Conservation (phyloP, 2,329 filamentous ascomycete species). For the Trichoderma cornu-damae region DNA sequence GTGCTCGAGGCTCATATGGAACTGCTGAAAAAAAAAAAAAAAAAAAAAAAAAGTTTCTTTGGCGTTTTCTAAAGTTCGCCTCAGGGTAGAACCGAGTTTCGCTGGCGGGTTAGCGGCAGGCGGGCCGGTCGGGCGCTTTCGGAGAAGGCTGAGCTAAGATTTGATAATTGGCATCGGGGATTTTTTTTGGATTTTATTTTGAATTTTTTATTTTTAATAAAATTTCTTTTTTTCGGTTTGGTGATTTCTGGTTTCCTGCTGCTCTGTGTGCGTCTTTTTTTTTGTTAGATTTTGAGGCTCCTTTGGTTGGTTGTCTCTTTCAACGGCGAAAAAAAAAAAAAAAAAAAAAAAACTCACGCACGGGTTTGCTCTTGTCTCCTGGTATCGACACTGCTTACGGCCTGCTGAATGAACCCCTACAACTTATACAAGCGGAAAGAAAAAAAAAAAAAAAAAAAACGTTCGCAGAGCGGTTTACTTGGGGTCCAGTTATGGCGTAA, state of each 20-base stretch:
- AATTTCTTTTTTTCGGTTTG: too few species aligned
- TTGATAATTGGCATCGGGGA: too few species aligned
- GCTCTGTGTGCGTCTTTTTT: too few species aligned
- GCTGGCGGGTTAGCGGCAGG: not conserved
- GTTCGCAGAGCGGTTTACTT: constrained; percentile 5
- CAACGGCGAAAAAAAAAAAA: not conserved
- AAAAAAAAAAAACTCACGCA: not conserved
- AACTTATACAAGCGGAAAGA: too few species aligned
- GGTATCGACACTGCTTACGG: not conserved
- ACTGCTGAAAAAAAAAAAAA: too few species aligned
- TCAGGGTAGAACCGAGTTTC: not conserved
- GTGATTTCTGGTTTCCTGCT: too few species aligned
- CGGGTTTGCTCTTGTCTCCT: not conserved
- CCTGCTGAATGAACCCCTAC: not conserved
- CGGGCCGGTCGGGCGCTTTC: not conserved
- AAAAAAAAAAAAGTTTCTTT: too few species aligned
- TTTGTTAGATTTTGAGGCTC: too few species aligned
- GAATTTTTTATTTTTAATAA: too few species aligned
- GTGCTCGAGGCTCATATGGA: constrained; percentile 16
- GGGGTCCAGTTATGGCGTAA: constrained; percentile 9
- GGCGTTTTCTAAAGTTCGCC: not conserved
- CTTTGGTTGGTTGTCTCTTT: not conserved
- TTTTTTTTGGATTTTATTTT: not conserved
- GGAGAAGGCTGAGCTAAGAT: too few species aligned
- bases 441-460: too few species aligned